Base-by-base conservation (phyloP, 129 eudicot species). In the Centaurea solstitialis region DNA sequence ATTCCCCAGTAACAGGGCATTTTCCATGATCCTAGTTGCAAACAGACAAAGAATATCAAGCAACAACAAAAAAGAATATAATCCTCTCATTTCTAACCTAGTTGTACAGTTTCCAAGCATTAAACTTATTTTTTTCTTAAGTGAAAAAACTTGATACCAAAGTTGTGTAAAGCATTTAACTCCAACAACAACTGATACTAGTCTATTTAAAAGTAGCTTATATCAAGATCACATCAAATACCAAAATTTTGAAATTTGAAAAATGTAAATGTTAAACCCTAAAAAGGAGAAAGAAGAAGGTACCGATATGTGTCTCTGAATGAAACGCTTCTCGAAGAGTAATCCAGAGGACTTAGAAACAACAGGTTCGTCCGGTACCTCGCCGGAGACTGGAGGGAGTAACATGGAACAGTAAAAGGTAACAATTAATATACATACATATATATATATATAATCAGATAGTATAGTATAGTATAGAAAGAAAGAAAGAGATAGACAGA, bases 351-450 rank as follows among this genome's bases (percentile, higher is more conserved):
- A 87, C 73, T 86, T 88, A n/a, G 97, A 92, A 80, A 92, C 92
- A n/a, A 92, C 94, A 9, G 97, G 90, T 43, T 89, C 92, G 82
- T 90, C 94, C 91, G 97, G 97, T 72, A 92, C 88, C 86, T 92
- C 97, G 35, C 97, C 97, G 87, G 97, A 92, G 81, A 92, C 97
- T 89, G 91, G 38, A 70, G n/a, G 61, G 53, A 3, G 23, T 15
- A 47, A 0, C 43, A 61, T 38, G 41, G 38, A 82, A 74, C 53
- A 68, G 33, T 43, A 76, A 64, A 65, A 79, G 85, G 26, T 4
- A 67, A n/a, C 22, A 17, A 73, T 0, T 43, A 24, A 20, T 35
- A 37, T 8, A 26, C 2, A 26, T 26, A 26, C 2, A 26, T 26
- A 26, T 26, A 26, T 26, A 26, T 26, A 26, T 26, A 26, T 26